Evolutionary conservation across 2,329 filamentous ascomycete species (phyloP).

Genomic region (Phaeosphaeriaceae sp.): DNA sequence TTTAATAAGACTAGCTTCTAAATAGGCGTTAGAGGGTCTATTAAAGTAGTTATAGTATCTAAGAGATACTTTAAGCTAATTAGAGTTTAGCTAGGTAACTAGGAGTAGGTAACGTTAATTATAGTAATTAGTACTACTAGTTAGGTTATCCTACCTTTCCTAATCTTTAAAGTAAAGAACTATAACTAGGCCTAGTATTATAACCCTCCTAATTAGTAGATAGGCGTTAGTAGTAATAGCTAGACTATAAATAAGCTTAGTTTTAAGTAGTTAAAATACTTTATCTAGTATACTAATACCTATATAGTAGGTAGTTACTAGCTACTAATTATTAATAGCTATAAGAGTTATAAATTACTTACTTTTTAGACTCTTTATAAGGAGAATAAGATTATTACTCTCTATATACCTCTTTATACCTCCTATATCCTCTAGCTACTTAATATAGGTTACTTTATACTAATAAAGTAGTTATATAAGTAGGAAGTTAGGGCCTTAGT

Average conservation of each 20-base stretch:
- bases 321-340: slow-evolving; percentile 49
- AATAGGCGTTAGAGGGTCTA: slow-evolving; percentile 35
- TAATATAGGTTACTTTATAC: neutral
- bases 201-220: no score
- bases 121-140: no score
- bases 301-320: slow-evolving; percentile 32
- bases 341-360: slow-evolving; percentile 43
- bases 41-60: slow-evolving; percentile 38
- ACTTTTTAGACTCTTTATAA: neutral
- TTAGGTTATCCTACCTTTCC: no score
- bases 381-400: slow-evolving; percentile 3
- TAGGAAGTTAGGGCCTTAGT: slow-evolving; percentile 35
- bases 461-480: slow-evolving; percentile 29
- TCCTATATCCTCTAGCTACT: neutral
- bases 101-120: no score
- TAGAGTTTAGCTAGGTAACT: no score
- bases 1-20: no score
- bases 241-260: slow-evolving; percentile 46
- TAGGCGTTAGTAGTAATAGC: slow-evolving; percentile 39
- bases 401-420: neutral
- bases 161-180: no score
- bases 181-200: no score
- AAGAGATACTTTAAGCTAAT: no score
- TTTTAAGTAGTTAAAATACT: no score
- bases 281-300: slow-evolving; percentile 16